Conservation (phyloP, 257 asterid species). For the Echium plantagineum region DNA sequence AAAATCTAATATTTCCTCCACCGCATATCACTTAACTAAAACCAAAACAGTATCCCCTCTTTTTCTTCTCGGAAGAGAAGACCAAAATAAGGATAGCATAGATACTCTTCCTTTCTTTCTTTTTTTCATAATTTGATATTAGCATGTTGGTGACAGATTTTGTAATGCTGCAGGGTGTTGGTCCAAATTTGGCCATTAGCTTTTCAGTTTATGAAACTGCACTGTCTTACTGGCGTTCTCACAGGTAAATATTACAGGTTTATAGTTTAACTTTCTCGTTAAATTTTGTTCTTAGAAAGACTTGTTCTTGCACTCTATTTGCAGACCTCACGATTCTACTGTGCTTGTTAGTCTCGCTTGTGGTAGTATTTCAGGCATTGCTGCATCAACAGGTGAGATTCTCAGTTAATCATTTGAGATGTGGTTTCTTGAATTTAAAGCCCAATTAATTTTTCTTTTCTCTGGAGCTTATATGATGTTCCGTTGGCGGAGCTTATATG, state of each 20-base stretch:
- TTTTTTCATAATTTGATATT: background rate
- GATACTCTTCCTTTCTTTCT: background rate
- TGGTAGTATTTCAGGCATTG: slow-evolving; percentile 84
- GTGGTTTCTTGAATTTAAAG: background rate
- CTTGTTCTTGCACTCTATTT: slow-evolving; percentile 12
- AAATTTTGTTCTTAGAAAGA: background rate
- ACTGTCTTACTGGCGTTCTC: slow-evolving; percentile 52
- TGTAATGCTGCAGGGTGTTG: slow-evolving; percentile 53
- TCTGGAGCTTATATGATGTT: no score
- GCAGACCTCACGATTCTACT: slow-evolving; percentile 66
- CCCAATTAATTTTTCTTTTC: background rate
- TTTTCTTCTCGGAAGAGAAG: background rate
- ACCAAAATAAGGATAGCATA: background rate
- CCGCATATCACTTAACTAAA: background rate
- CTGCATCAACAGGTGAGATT: slow-evolving; percentile 64
- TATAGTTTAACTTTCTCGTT: background rate
- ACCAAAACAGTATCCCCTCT: background rate
- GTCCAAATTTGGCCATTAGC: slow-evolving; percentile 76
- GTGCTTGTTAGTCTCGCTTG: slow-evolving; percentile 64
- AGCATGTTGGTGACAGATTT: slow-evolving; percentile 16
- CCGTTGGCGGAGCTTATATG: no score
- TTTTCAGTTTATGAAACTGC: slow-evolving; percentile 73
- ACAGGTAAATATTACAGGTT: slow-evolving; percentile 30
- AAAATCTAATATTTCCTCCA: background rate
- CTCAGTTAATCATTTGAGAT: slow-evolving; percentile 5